Evolutionary conservation across 2,329 filamentous ascomycete species (phyloP).

Genomic region (Aspergillus fumigatiaffinis): DNA sequence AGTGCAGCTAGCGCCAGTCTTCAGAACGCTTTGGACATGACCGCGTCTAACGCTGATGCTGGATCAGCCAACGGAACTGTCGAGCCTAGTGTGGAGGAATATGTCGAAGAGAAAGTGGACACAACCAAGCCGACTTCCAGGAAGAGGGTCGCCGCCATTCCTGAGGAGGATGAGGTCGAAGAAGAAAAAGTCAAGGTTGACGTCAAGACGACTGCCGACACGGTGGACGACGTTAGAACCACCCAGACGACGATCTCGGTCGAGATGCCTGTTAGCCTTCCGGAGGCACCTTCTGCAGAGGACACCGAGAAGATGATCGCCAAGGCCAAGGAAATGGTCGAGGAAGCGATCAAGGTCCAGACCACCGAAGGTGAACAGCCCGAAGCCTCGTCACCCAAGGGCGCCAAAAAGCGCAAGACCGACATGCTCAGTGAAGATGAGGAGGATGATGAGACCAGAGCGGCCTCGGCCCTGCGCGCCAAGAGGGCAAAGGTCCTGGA

Average conservation of each 20-base stretch:
- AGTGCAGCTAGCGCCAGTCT: slow-evolving; percentile 47
- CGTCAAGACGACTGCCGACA: slow-evolving; percentile 61
- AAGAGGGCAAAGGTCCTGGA: slow-evolving; percentile 72
- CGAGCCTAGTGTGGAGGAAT: slow-evolving; percentile 25
- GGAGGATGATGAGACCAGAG: slow-evolving; percentile 39
- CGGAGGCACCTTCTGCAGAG: slow-evolving; percentile 68
- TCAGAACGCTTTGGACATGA: slow-evolving; percentile 46
- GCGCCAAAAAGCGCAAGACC: slow-evolving; percentile 66
- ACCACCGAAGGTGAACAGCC: slow-evolving; percentile 36
- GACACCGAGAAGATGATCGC: slow-evolving; percentile 80
- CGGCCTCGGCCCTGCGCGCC: slow-evolving; percentile 43
- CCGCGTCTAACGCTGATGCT: slow-evolving; percentile 29
- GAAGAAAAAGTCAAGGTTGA: slow-evolving; percentile 62
- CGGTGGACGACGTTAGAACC: slow-evolving; percentile 56
- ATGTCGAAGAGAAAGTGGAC: slow-evolving; percentile 25
- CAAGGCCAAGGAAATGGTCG: slow-evolving; percentile 83
- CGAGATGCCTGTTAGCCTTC: slow-evolving; percentile 65
- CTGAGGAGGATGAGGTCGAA: slow-evolving; percentile 19
- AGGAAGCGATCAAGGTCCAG: slow-evolving; percentile 57
- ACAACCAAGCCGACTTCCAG: slow-evolving; percentile 18
- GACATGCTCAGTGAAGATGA: slow-evolving; percentile 59
- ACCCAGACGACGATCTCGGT: slow-evolving; percentile 71
- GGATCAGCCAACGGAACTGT: slow-evolving; percentile 22
- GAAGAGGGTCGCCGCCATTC: slow-evolving; percentile 12
- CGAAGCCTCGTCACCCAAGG: slow-evolving; percentile 29